Evolutionary conservation across 805 yeast species (phyloP).

Genomic region (Starmerella sp.): DNA sequence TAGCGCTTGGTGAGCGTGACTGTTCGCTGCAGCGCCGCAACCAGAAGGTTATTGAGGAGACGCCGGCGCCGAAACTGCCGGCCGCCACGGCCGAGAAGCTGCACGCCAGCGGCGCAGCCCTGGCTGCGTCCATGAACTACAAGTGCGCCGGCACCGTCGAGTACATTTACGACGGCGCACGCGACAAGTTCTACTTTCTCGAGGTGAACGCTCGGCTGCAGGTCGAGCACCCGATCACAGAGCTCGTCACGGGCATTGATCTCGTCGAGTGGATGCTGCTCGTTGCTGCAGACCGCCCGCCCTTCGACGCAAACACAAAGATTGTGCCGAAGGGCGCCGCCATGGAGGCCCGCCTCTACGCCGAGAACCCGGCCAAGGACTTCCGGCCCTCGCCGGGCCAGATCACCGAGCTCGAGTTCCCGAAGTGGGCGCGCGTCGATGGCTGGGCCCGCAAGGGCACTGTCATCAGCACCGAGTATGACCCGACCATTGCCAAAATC

Average conservation of each 20-base stretch:
- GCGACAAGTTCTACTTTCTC: conserved; percentile 85
- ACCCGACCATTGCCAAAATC: conserved; percentile 91
- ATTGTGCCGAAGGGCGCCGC: conserved; percentile 71
- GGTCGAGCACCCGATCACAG: conserved; percentile 97
- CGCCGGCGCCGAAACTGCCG: conserved; percentile 93
- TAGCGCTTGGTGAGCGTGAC: conserved; percentile 94
- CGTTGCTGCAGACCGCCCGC: conserved; percentile 83
- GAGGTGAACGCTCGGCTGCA: conserved; percentile 95
- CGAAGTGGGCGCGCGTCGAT: conserved; percentile 85
- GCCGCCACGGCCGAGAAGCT: conserved; percentile 60
- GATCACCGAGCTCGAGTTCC: conserved; percentile 72
- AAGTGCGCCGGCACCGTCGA: conserved; percentile 98
- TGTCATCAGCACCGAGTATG: conserved; percentile 80
- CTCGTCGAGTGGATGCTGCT: conserved; percentile 93
- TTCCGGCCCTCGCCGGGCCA: conserved; percentile 96
- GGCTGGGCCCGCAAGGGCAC: conserved; percentile 91
- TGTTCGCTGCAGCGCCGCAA: conserved; percentile 96
- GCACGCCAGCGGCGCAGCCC: conserved; percentile 74
- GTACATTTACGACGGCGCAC: conserved; percentile 73
- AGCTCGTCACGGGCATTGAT: conserved; percentile 87
- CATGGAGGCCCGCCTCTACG: conserved; percentile 93
- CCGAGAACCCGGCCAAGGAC: conserved; percentile 92
- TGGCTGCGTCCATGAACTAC: conserved; percentile 74
- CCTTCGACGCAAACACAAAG: conserved; percentile 46
- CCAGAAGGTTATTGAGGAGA: conserved; percentile 92